A percentile compares a stretch with the other conserved stretches of the same genome.
phyloP scores from a whole-genome alignment of 768 basidiomycete genomes.

The Mycena sanguinolenta region DNA sequence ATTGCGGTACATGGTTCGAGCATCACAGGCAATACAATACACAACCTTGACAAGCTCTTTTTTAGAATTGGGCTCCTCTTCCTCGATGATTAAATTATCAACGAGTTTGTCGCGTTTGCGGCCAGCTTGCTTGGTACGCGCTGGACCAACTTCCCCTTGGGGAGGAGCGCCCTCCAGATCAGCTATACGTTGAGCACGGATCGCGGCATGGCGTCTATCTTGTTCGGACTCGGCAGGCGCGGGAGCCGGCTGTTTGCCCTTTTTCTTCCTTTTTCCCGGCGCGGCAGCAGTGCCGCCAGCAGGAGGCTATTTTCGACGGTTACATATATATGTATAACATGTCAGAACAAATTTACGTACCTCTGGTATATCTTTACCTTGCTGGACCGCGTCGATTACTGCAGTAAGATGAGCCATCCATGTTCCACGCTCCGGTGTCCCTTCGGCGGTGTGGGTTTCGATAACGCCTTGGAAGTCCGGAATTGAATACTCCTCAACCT shows the following conservation, averaged over 20 bases:
- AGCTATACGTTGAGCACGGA: conserved; percentile 10
- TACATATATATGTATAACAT: background rate
- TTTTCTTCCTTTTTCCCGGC: background rate
- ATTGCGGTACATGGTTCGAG: conserved; percentile 1
- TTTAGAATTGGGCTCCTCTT: background rate
- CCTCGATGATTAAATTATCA: conserved; percentile 5
- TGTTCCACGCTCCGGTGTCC: background rate
- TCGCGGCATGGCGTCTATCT: background rate
- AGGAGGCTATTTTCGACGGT: no score
- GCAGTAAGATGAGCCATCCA: background rate
- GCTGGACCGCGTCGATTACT: background rate
- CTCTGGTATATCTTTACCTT: background rate
- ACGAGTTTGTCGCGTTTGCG: conserved; percentile 2
- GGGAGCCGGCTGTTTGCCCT: background rate
- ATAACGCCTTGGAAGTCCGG: conserved; percentile 12
- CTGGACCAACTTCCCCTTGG: conserved; percentile 2
- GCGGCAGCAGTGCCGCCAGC: background rate
- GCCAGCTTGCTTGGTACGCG: background rate
- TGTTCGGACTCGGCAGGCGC: background rate
- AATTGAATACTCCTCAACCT: background rate
- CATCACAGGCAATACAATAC: conserved; percentile 14
- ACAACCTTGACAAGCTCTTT: background rate
- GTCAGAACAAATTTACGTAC: background rate
- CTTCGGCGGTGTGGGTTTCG: conserved; percentile 5
- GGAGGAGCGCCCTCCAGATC: conserved; percentile 11